Percentiles rank a stretch among this genome's conserved stretches.
Conservation (phyloP, 768 basidiomycete species). For the Lentinula aciculospora region DNA sequence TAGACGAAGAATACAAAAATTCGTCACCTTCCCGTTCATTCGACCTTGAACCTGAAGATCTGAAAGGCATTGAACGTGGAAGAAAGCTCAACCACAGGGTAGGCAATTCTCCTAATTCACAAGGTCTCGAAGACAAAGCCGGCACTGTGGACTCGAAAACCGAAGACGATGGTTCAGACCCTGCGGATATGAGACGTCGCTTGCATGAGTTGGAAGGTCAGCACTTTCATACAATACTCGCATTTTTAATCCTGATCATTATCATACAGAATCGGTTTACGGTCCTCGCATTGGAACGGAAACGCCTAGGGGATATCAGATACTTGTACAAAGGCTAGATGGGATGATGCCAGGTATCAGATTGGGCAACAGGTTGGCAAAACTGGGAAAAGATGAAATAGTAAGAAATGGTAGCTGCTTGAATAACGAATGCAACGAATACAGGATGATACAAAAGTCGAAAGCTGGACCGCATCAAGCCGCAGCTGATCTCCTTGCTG, state of each 20-base stretch:
- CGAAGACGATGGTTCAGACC: background rate
- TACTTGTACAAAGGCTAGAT: slow-evolving; percentile 34
- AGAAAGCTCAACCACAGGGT: background rate
- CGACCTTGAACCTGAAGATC: background rate
- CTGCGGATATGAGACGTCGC: background rate
- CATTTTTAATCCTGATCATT: slow-evolving; percentile 1
- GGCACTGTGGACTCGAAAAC: background rate
- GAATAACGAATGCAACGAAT: background rate
- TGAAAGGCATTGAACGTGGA: slow-evolving; percentile 1
- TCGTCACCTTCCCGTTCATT: background rate
- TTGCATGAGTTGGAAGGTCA: slow-evolving; percentile 4
- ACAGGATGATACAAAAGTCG: background rate
- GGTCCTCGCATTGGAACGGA: slow-evolving; percentile 36
- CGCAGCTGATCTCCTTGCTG: slow-evolving; percentile 27
- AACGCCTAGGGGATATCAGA: slow-evolving; percentile 29
- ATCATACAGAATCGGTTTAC: slow-evolving; percentile 32
- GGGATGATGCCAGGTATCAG: slow-evolving; percentile 41
- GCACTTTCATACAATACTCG: background rate
- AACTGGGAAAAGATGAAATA: slow-evolving; percentile 12
- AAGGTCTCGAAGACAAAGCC: background rate
- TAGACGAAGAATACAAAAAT: background rate
- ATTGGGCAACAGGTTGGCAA: slow-evolving; percentile 34
- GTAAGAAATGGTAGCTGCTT: background rate
- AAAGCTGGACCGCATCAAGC: slow-evolving; percentile 30
- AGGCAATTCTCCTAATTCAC: background rate